These are phyloP conservation scores for Citrus sinensis DNA, from an alignment of 345 rosid genomes.

Conservation along the genomic window DVS_A1.0 CM039164.1:28569501-28570000, in stretches of 20 bases:
- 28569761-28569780: conserved; percentile 66
- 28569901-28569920: too few species aligned
- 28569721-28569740: conserved; percentile 79
- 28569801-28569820: conserved; percentile 53
- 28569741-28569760: conserved; percentile 71
- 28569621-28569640: too few species aligned
- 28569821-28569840: conserved; percentile 30
- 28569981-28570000: conserved; percentile 31
- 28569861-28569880: conserved; percentile 33
- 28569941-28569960: too few species aligned
- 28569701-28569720: conserved; percentile 29
- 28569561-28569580: conserved; percentile 47
- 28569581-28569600: conserved; percentile 73
- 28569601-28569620: conserved; percentile 14
- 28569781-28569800: conserved; percentile 21
- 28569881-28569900: background rate
- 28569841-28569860: conserved; percentile 31
- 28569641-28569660: too few species aligned
- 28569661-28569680: too few species aligned
- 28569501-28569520: conserved; percentile 61
- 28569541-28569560: conserved; percentile 35
- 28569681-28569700: too few species aligned
- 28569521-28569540: conserved; percentile 54
- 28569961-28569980: background rate
- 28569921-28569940: too few species aligned